Evolutionary conservation across 352 stramenopile species (phyloP).

Genomic region (Pythium dissimile): DNA sequence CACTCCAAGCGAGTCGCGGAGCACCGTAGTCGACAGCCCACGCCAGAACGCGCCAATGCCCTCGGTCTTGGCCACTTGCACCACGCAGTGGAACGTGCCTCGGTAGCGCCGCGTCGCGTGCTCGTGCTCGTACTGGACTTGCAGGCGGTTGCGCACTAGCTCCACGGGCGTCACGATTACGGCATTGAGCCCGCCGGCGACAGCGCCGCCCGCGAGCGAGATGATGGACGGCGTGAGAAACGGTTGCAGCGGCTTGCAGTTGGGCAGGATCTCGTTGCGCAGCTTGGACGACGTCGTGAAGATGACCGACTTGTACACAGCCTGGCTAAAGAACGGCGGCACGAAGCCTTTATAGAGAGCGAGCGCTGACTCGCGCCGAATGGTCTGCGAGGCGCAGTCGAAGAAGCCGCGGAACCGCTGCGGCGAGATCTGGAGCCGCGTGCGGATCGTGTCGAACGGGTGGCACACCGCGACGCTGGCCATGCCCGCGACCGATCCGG

Average conservation of each 20-base stretch:
- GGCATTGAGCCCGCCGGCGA: slow-evolving; percentile 70
- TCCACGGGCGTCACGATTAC: slow-evolving; percentile 72
- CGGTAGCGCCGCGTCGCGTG: slow-evolving; percentile 41
- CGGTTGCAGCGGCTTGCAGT: slow-evolving; percentile 27
- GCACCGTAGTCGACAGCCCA: slow-evolving; percentile 67
- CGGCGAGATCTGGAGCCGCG: slow-evolving; percentile 75
- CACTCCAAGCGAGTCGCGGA: slow-evolving; percentile 81
- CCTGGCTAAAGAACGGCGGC: slow-evolving; percentile 84
- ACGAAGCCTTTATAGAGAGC: slow-evolving; percentile 85
- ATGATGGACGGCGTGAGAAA: slow-evolving; percentile 37
- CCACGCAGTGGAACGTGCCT: slow-evolving; percentile 52
- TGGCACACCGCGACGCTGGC: slow-evolving; percentile 79
- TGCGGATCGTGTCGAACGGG: slow-evolving; percentile 85
- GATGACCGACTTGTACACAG: slow-evolving; percentile 88
- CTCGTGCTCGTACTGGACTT: slow-evolving; percentile 72
- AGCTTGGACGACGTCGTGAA: slow-evolving; percentile 70
- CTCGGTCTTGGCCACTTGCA: slow-evolving; percentile 54
- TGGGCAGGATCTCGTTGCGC: slow-evolving; percentile 50
- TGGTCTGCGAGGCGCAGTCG: slow-evolving; percentile 57
- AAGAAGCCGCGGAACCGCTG: slow-evolving; percentile 56
- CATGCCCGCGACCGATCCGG: slow-evolving; percentile 80
- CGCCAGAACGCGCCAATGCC: slow-evolving; percentile 68
- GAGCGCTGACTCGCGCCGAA: slow-evolving; percentile 53
- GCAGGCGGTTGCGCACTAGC: slow-evolving; percentile 77
- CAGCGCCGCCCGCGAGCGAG: slow-evolving; percentile 47